Conservation (phyloP, 495 filamentous ascomycete species). For the Xylaria venustula region DNA sequence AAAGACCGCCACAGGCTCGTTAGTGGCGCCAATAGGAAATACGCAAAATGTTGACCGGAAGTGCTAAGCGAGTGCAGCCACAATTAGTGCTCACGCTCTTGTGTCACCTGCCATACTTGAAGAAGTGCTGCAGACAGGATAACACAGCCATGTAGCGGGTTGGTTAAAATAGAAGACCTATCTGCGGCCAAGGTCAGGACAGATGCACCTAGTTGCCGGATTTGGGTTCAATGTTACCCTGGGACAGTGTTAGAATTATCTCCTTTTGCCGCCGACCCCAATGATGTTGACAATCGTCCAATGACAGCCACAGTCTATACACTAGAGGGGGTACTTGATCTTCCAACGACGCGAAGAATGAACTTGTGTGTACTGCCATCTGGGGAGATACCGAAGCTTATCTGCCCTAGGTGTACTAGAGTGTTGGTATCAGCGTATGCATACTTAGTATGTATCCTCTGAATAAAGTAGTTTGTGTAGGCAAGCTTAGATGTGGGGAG, state of each 20-base stretch:
- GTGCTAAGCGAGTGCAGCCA: conserved; percentile 5
- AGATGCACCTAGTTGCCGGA: conserved; percentile 5
- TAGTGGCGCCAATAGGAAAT: neutral
- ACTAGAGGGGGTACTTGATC: neutral
- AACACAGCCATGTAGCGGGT: neutral
- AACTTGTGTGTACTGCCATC: neutral
- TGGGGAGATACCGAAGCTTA: neutral
- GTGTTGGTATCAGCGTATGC: neutral
- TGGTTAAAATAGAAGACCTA: conserved; percentile 9
- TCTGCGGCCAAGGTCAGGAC: neutral
- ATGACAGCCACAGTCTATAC: neutral
- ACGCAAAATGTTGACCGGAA: conserved; percentile 1
- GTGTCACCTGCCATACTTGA: neutral
- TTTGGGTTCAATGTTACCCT: neutral
- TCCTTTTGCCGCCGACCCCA: neutral
- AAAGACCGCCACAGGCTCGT: neutral
- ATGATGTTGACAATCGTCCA: neutral
- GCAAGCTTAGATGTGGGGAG: too few species aligned
- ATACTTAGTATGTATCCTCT: too few species aligned
- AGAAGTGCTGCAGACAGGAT: neutral
- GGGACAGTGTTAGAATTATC: neutral
- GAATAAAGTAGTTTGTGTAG: too few species aligned
- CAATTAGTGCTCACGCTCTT: neutral
- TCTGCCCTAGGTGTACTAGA: neutral
- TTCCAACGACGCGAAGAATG: too few species aligned